Evolutionary conservation across 179 eudicot species (phyloP).

Genomic region (Sideroxylon spinosum): DNA sequence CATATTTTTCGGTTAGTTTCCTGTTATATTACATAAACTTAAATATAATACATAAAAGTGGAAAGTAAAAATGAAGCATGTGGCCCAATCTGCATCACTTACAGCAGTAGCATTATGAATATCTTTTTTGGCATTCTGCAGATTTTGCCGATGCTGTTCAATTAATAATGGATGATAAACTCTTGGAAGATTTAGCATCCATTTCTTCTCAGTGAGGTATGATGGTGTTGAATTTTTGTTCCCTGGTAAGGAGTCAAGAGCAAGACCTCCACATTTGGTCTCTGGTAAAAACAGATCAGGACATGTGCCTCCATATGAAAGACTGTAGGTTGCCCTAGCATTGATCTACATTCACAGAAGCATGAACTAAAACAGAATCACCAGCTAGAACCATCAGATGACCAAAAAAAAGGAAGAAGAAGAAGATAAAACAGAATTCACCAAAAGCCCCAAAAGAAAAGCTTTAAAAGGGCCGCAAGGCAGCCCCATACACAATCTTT

Average conservation of each 20-base stretch:
- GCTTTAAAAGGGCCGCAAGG: neutral
- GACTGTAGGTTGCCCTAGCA: constrained; percentile 87
- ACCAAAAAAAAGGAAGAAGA: neutral
- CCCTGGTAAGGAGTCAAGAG: constrained; percentile 25
- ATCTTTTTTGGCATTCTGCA: constrained; percentile 69
- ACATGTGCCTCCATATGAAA: constrained; percentile 68
- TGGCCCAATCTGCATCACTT: constrained; percentile 29
- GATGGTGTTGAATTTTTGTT: constrained; percentile 23
- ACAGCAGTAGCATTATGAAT: constrained; percentile 76
- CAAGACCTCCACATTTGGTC: constrained; percentile 34
- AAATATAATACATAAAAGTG: neutral
- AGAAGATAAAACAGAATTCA: neutral
- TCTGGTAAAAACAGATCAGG: constrained; percentile 64
- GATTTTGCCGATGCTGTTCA: constrained; percentile 53
- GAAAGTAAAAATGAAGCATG: neutral
- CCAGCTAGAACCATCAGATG: neutral
- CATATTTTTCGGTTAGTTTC: neutral
- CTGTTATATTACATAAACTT: neutral
- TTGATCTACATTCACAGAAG: constrained; percentile 48
- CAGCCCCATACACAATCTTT: neutral
- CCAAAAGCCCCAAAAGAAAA: constrained; percentile 9
- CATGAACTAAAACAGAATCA: constrained; percentile 6
- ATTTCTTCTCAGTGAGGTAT: constrained; percentile 40
- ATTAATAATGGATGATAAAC: constrained; percentile 84
- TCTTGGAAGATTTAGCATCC: constrained; percentile 76